A percentile compares a stretch with the other conserved stretches of the same genome.
These are phyloP conservation scores for Trichoderma asperellum DNA, from an alignment of 2,329 filamentous ascomycete genomes.

Conservation along the genomic window DNA sequence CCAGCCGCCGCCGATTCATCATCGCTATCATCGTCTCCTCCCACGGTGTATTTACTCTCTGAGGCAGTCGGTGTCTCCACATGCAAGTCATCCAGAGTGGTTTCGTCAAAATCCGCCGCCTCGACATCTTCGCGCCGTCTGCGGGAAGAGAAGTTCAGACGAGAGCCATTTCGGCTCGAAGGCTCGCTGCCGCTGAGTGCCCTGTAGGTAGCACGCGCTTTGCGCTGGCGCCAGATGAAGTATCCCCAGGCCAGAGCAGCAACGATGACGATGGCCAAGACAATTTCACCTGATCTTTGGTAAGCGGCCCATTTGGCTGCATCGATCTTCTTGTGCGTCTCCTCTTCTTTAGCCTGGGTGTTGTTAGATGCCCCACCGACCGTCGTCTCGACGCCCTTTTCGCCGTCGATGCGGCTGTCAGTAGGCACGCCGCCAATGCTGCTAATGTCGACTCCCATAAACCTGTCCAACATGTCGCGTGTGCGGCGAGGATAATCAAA, in stretches of 20 bases:
- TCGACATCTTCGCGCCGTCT: slow-evolving; percentile 59
- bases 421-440: slow-evolving; percentile 80
- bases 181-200: slow-evolving; percentile 50
- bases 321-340: slow-evolving; percentile 69
- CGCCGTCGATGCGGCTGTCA: slow-evolving; percentile 82
- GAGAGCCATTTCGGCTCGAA: slow-evolving; percentile 40
- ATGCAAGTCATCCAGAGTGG: slow-evolving; percentile 65
- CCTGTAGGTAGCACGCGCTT: slow-evolving; percentile 59
- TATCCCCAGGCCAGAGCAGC: slow-evolving; percentile 76
- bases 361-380: slow-evolving; percentile 70
- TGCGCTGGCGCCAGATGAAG: slow-evolving; percentile 66
- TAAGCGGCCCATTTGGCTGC: slow-evolving; percentile 89
- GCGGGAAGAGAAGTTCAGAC: slow-evolving; percentile 54
- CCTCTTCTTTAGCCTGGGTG: slow-evolving; percentile 57
- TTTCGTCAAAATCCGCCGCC: slow-evolving; percentile 68
- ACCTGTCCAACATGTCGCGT: slow-evolving; percentile 95
- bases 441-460: slow-evolving; percentile 90
- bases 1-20: slow-evolving; percentile 48
- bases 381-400: slow-evolving; percentile 76
- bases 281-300: slow-evolving; percentile 82
- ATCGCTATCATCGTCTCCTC: slow-evolving; percentile 61
- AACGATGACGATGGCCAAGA: slow-evolving; percentile 78
- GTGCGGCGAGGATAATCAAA: slow-evolving; percentile 87
- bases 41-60: slow-evolving; percentile 59
- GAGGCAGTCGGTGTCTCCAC: slow-evolving; percentile 51